These are phyloP conservation scores for Talaromyces sp. DNA, from an alignment of 2,329 filamentous ascomycete genomes.

Conservation along the genomic window DNA sequence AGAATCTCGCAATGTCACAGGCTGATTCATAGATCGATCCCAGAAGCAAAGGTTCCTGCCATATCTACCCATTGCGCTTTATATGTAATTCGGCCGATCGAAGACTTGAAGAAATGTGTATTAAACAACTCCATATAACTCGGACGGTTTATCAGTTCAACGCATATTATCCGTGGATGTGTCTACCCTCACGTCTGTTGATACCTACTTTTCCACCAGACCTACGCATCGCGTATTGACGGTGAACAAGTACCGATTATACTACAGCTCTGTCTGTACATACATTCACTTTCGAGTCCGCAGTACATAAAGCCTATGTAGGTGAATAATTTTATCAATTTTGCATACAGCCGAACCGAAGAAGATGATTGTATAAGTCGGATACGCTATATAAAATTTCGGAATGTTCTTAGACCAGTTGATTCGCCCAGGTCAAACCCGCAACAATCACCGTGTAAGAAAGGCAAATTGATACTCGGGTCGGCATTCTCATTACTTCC, in stretches of 20 bases:
- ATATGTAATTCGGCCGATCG: not conserved
- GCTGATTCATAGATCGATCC: not conserved
- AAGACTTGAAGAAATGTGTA: not conserved
- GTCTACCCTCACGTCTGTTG: not conserved
- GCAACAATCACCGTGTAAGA: not conserved
- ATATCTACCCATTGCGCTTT: not conserved
- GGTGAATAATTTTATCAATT: not conserved
- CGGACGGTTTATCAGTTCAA: not conserved
- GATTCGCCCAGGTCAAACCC: not conserved
- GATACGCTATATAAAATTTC: not conserved
- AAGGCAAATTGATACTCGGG: not conserved
- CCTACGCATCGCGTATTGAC: not conserved
- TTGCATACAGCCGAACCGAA: not conserved
- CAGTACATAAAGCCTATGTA: not conserved
- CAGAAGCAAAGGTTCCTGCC: not conserved
- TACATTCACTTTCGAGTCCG: not conserved
- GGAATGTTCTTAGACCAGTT: not conserved
- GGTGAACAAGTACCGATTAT: not conserved
- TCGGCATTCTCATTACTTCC: not conserved
- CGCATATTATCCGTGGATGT: not conserved
- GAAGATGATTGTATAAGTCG: not conserved
- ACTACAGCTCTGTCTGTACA: not conserved
- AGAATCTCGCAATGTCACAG: not conserved
- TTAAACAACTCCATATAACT: not conserved
- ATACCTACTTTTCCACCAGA: not conserved